These are phyloP conservation scores for Colletotrichum kahawae DNA, from an alignment of 2,329 filamentous ascomycete genomes.

Conservation along the genomic window DNA sequence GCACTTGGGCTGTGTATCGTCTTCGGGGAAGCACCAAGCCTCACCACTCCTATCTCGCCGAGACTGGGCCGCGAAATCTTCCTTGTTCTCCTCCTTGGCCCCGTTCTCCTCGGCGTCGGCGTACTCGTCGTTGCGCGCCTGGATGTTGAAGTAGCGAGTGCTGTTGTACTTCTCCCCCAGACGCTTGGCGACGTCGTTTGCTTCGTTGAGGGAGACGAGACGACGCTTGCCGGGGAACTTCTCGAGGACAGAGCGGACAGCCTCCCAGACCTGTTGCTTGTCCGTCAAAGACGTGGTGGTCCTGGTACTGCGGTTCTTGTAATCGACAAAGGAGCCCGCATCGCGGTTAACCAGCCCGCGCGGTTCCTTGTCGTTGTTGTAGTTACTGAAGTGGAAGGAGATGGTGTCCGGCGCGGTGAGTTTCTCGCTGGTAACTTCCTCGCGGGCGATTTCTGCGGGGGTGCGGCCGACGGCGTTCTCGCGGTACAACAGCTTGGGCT, in stretches of 20 bases:
- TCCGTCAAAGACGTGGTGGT: neutral
- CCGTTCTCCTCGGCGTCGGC: constrained; percentile 29
- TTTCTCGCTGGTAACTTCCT: constrained; percentile 49
- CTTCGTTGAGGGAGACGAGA: constrained; percentile 60
- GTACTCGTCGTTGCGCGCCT: constrained; percentile 29
- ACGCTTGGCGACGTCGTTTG: constrained; percentile 62
- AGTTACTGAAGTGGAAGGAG: neutral
- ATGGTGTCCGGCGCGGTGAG: constrained; percentile 30
- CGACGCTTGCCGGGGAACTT: constrained; percentile 44
- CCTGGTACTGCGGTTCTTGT: neutral
- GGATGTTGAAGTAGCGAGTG: constrained; percentile 41
- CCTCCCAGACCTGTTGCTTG: constrained; percentile 23
- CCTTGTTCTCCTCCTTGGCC: constrained; percentile 25
- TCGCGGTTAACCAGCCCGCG: neutral
- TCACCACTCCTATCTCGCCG: neutral
- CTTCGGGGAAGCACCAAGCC: neutral
- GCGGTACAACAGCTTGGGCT: constrained; percentile 65
- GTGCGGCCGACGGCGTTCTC: constrained; percentile 82
- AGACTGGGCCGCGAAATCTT: constrained; percentile 35
- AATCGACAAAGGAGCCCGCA: constrained; percentile 7
- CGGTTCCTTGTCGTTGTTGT: neutral
- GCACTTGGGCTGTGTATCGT: neutral
- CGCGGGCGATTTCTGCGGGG: constrained; percentile 70
- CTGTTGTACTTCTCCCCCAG: constrained; percentile 54
- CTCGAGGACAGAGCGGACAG: constrained; percentile 29